A percentile compares a stretch with the other conserved stretches of the same genome.
Conservation (phyloP, 306 rosid genomes). For the Cicer cuneatum region DNA sequence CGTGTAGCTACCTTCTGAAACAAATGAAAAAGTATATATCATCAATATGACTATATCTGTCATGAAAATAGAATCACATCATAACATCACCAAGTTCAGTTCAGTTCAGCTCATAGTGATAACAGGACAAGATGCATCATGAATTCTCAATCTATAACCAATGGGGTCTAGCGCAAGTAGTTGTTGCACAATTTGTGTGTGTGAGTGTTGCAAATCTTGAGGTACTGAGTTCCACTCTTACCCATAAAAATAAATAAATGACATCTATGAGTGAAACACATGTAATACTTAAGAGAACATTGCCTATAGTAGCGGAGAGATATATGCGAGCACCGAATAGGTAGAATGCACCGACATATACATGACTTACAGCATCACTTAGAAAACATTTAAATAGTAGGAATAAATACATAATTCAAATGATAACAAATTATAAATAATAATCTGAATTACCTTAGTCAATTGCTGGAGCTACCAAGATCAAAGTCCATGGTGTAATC, state of each 20-base stretch:
- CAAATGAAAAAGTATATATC: neutral
- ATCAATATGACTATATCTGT: constrained; percentile 4
- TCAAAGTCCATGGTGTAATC: constrained; percentile 98
- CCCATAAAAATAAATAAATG: neutral
- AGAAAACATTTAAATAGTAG: too few species aligned
- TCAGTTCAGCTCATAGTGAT: neutral
- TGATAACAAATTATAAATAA: neutral
- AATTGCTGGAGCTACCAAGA: constrained; percentile 88
- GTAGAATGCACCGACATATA: too few species aligned
- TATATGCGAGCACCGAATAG: neutral
- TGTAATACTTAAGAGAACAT: neutral
- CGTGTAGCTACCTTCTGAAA: constrained; percentile 45
- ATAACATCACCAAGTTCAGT: neutral
- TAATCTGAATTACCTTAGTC: constrained; percentile 52
- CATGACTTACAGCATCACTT: too few species aligned
- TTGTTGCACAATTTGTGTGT: too few species aligned
- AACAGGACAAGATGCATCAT: neutral
- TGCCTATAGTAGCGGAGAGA: neutral
- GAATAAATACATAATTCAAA: neutral
- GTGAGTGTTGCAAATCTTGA: too few species aligned
- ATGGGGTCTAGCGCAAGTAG: neutral
- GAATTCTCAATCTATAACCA: neutral
- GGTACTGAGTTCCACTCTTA: too few species aligned
- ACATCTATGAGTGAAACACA: neutral
- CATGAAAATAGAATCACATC: neutral